Base-by-base conservation (phyloP, 2,329 filamentous ascomycete genomes). In the Trichoderma afroharzianum region DNA sequence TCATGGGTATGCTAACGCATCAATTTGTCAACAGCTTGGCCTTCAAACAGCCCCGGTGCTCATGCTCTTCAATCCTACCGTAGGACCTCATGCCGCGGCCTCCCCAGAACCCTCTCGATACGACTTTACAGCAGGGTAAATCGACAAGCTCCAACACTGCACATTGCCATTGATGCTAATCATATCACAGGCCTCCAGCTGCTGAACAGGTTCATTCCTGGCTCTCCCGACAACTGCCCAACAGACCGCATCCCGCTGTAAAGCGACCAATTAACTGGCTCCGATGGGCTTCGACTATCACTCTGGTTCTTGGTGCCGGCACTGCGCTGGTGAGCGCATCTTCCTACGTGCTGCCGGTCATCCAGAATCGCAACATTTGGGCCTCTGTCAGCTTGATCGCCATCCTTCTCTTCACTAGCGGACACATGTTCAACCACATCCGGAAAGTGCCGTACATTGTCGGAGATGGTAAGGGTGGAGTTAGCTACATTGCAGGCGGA, bases 341-440 rank as follows among this genome's bases (percentile, higher is more conserved):
- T 76, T 93, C 93, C 6, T 97, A 95, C 77, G 78, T 98, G 14
- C 79, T 95, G 12, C 95, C 95, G 3, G 78, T 98, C 72, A 81
- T 98, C 43, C 93, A 94, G 81, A 98, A 92, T 85, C 92, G 95
- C 76, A 98, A 97, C 78, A 83, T 98, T 21, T 99, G 96, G 96
- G 95, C 95, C 28, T 93, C 93, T 26, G 82, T 97, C 77, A 97
- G 93, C 81, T 85, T 99, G 76, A 94, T 98, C 77, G 87, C 91
- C 15, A 95, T 99, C 74, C 88, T 99, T 55, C 86, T 98, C 71
- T 99, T 98, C 83, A 98, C 92, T 61, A 96, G 93, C 77, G 97
- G 96, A 50, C 95, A 98, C 83, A 99, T 99, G 97, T 99, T 97
- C 88, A 99, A 98, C 82, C 95, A 98, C 79, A 99, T 99, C 79